These are phyloP conservation scores for Patellaria atrata DNA, from an alignment of 495 filamentous ascomycete species.

Conservation along the genomic window DNA sequence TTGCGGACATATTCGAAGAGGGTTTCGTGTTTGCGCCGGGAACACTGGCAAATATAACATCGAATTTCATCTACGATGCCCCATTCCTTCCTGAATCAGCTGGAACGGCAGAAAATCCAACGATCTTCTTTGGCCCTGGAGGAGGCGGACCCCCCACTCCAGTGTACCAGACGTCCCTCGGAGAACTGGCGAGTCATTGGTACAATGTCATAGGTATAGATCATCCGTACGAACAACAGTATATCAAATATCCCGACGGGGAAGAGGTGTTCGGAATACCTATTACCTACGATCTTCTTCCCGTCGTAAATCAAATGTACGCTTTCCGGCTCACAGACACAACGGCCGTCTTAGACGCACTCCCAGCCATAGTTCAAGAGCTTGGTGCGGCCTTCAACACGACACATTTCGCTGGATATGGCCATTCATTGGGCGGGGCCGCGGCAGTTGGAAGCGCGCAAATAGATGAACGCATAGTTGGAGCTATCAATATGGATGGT, in stretches of 20 bases:
- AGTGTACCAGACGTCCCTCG: background rate
- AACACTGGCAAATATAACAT: constrained; percentile 7
- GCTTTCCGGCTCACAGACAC: constrained; percentile 6
- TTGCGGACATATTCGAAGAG: background rate
- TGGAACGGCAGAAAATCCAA: constrained; percentile 1
- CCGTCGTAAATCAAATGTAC: constrained; percentile 28
- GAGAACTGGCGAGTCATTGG: constrained; percentile 6
- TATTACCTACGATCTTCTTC: constrained; percentile 26
- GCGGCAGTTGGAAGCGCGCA: constrained; percentile 31
- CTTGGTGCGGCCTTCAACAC: constrained; percentile 5
- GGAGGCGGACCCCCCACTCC: constrained; percentile 2
- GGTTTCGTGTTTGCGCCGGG: background rate
- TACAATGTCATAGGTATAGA: constrained; percentile 38
- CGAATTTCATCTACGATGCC: background rate
- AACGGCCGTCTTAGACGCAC: constrained; percentile 9
- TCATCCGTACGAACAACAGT: constrained; percentile 33
- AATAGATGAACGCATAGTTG: constrained; percentile 29
- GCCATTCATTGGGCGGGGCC: constrained; percentile 43
- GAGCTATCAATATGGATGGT: constrained; percentile 37
- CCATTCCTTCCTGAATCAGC: no score
- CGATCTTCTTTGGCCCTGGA: constrained; percentile 5
- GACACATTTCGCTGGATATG: constrained; percentile 11
- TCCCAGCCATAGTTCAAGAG: constrained; percentile 3
- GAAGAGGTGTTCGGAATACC: constrained; percentile 14
- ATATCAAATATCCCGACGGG: constrained; percentile 39